A percentile compares a stretch with the other conserved stretches of the same genome.
These are phyloP conservation scores for Seiridium unicorne DNA, from an alignment of 2,329 filamentous ascomycete genomes.

Conservation along the genomic window DNA sequence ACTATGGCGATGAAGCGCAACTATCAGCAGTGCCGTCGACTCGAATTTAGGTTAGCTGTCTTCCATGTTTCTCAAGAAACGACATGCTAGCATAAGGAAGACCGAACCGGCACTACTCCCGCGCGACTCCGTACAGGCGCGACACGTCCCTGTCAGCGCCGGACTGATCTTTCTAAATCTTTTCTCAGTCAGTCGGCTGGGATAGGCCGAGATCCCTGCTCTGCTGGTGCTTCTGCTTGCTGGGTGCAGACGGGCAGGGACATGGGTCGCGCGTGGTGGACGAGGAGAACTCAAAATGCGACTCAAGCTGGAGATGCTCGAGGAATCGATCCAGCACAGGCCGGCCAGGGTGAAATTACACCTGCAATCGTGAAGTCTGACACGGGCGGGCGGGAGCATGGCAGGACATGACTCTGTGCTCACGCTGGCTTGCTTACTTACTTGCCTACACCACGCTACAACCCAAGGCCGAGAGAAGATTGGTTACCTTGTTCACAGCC, in stretches of 20 bases:
- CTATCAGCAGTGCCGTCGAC: neutral
- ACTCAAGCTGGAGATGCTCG: neutral
- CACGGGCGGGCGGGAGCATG: too few relatives aligned
- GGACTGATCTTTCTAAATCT: neutral
- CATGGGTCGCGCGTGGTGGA: neutral
- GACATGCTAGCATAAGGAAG: neutral
- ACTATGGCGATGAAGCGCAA: neutral
- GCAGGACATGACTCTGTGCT: too few relatives aligned
- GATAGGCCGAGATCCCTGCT: neutral
- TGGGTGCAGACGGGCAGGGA: neutral
- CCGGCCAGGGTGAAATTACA: too few relatives aligned
- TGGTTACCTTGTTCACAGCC: neutral
- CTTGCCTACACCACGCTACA: too few relatives aligned
- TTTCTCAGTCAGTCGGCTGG: neutral
- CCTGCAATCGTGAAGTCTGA: too few relatives aligned
- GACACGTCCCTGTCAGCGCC: conserved; percentile 1
- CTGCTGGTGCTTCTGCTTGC: neutral
- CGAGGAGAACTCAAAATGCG: neutral
- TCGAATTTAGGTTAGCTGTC: neutral
- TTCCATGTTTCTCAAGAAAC: neutral
- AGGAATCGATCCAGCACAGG: too few relatives aligned
- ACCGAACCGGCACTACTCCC: conserved; percentile 2
- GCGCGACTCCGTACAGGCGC: conserved; percentile 1
- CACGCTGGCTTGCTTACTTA: too few relatives aligned
- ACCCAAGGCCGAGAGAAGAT: too few relatives aligned